Evolutionary conservation across 805 yeast species (phyloP).

Genomic region (Starmerella cellae): DNA sequence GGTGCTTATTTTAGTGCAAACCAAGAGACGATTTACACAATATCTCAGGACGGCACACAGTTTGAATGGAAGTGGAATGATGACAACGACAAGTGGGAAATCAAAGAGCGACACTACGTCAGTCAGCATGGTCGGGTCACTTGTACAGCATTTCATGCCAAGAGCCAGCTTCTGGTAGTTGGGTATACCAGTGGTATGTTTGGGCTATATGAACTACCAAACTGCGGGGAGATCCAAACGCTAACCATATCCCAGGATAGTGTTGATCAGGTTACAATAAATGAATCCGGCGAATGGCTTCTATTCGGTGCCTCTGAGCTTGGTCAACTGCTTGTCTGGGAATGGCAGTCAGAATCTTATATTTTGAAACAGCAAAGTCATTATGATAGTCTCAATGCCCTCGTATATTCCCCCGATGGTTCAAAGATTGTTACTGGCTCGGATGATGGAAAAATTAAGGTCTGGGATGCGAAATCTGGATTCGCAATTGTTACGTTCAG

Average conservation of each 20-base stretch:
- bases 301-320: conserved; percentile 83
- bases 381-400: conserved; percentile 73
- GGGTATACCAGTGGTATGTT: conserved; percentile 88
- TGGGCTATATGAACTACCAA: conserved; percentile 66
- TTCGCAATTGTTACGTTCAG: conserved; percentile 84
- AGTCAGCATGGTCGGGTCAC: conserved; percentile 54
- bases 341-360: conserved; percentile 97
- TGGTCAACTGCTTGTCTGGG: conserved; percentile 93
- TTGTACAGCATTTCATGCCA: conserved; percentile 73
- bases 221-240: conserved; percentile 44
- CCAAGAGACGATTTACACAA: conserved; percentile 82
- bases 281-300: conserved; percentile 86
- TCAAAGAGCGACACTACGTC: conserved; percentile 63
- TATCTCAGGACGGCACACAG: conserved; percentile 89
- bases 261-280: conserved; percentile 68
- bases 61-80: conserved; percentile 75
- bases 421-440: conserved; percentile 82
- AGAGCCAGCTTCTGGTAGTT: conserved; percentile 58
- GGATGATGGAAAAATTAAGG: conserved; percentile 92
- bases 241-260: conserved; percentile 85
- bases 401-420: conserved; percentile 91
- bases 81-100: conserved; percentile 51
- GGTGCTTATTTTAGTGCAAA: conserved; percentile 76
- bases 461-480: conserved; percentile 90
- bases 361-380: conserved; percentile 95